Percentiles rank a stretch among this genome's conserved stretches.
These are phyloP conservation scores for Penicillium sp. DNA, from an alignment of 2,329 filamentous ascomycete genomes.

Conservation along the genomic window DNA sequence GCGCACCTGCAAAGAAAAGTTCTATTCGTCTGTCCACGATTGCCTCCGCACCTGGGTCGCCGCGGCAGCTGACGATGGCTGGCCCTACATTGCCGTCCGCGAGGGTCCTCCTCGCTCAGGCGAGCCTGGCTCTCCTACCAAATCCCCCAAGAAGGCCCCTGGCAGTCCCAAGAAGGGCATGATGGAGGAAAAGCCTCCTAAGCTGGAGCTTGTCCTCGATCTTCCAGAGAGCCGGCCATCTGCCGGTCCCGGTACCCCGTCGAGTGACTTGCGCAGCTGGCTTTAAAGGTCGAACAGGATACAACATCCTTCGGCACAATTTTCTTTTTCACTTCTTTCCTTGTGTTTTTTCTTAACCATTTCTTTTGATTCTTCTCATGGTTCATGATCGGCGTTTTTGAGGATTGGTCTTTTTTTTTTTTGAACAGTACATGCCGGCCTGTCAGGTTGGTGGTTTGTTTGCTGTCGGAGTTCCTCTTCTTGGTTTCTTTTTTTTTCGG, in stretches of 20 bases:
- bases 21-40: slow-evolving; percentile 90
- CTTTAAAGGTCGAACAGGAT: slow-evolving; percentile 30
- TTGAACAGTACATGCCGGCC: not conserved
- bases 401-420: slow-evolving; percentile 23
- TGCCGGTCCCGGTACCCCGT: slow-evolving; percentile 26
- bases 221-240: slow-evolving; percentile 28
- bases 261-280: slow-evolving; percentile 42
- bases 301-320: slow-evolving; percentile 1
- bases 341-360: slow-evolving; percentile 15
- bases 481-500: slow-evolving; percentile 3
- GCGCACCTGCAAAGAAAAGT: slow-evolving; percentile 95
- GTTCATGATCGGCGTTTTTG: slow-evolving; percentile 25
- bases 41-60: slow-evolving; percentile 87
- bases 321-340: slow-evolving; percentile 10
- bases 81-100: slow-evolving; percentile 80
- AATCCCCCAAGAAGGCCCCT: slow-evolving; percentile 53
- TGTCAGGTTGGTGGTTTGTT: slow-evolving; percentile 11
- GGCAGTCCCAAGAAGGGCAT: slow-evolving; percentile 51
- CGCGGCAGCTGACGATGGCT: slow-evolving; percentile 83
- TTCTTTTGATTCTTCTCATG: slow-evolving; percentile 13
- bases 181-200: slow-evolving; percentile 59
- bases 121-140: slow-evolving; percentile 44
- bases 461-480: slow-evolving; percentile 18
- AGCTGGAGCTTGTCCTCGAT: slow-evolving; percentile 57
- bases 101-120: slow-evolving; percentile 49